phyloP scores from a whole-genome alignment of 768 basidiomycete genomes.

The Ramaria sp. region DNA sequence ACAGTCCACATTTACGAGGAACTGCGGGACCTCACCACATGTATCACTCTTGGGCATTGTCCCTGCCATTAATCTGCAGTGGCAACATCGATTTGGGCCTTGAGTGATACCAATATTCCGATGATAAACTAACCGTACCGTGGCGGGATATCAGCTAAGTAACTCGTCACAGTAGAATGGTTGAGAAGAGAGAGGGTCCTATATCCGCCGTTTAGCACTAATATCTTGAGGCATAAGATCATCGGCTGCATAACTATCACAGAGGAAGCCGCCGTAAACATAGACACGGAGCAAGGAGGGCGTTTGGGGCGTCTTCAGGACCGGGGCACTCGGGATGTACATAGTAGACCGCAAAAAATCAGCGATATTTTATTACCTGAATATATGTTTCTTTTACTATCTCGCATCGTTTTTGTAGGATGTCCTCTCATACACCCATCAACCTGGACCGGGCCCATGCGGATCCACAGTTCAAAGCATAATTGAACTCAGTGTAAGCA shows the following conservation, averaged over 20 bases:
- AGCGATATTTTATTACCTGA: not conserved
- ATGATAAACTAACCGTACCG: not conserved
- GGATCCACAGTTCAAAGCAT: too few relatives aligned
- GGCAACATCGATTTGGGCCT: not conserved
- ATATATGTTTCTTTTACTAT: not conserved
- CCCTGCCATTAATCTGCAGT: not conserved
- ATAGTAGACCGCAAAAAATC: not conserved
- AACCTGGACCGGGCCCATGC: too few relatives aligned
- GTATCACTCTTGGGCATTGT: too few relatives aligned
- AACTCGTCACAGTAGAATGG: not conserved
- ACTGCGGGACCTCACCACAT: too few relatives aligned
- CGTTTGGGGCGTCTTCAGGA: not conserved
- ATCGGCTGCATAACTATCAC: not conserved
- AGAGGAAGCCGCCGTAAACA: not conserved
- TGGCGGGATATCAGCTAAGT: not conserved
- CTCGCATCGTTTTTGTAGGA: not conserved
- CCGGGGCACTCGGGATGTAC: not conserved
- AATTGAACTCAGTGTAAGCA: too few relatives aligned
- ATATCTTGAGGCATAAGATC: not conserved
- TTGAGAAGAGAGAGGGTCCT: not conserved
- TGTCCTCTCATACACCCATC: not conserved
- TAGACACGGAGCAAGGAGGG: not conserved
- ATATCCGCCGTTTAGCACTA: not conserved
- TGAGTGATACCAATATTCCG: not conserved
- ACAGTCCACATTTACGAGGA: too few relatives aligned